phyloP scores from a whole-genome alignment of 2,329 filamentous ascomycete species.

The Penicillium sp. region DNA sequence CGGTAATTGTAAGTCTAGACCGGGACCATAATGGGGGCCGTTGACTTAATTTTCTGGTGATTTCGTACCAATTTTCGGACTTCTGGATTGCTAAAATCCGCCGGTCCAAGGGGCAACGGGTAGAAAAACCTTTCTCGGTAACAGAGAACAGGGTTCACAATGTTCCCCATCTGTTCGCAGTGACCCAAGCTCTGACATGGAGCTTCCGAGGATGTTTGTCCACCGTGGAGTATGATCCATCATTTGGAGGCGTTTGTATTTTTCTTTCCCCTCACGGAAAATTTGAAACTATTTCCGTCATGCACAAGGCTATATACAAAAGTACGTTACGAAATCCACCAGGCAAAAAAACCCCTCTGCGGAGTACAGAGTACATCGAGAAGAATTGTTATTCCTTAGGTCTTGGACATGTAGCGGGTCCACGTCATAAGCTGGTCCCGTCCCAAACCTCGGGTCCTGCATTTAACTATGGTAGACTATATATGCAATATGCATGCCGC shows the following conservation, averaged over 20 bases:
- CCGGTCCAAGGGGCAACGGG: background rate
- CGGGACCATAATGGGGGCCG: background rate
- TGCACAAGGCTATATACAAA: background rate
- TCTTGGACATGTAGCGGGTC: conserved; percentile 18
- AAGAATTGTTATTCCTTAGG: background rate
- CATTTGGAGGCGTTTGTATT: background rate
- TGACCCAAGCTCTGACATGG: background rate
- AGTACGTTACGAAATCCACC: background rate
- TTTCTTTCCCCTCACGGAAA: background rate
- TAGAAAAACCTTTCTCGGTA: no score
- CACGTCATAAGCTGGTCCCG: conserved; percentile 6
- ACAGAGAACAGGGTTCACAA: background rate
- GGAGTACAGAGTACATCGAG: background rate
- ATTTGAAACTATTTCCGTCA: background rate
- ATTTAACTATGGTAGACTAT: conserved; percentile 12
- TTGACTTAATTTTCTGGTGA: background rate
- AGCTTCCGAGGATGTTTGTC: background rate
- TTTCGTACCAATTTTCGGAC: background rate
- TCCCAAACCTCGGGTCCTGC: conserved; percentile 1
- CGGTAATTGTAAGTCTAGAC: background rate
- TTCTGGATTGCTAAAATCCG: background rate
- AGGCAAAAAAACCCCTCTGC: background rate
- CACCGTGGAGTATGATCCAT: background rate
- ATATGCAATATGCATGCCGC: conserved; percentile 14
- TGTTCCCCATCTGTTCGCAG: conserved; percentile 8